A percentile compares a stretch with the other conserved stretches of the same genome.
Evolutionary conservation across 108 stramenopile species (phyloP).

Genomic region (Stephanodiscus minutulus): DNA sequence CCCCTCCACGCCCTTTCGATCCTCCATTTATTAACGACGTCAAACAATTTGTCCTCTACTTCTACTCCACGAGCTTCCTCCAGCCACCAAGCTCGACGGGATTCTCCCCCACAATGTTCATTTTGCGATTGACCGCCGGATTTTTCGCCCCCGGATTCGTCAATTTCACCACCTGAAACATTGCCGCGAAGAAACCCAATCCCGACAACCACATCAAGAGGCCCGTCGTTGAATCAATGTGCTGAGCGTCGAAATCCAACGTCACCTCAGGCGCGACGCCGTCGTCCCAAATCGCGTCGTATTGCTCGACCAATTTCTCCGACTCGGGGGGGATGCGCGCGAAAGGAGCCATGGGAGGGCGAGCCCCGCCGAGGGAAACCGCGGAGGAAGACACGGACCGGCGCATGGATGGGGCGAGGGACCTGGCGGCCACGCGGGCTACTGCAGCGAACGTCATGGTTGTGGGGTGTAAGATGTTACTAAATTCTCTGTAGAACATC

Average conservation of each 20-base stretch:
- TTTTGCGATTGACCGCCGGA: constrained; percentile 54
- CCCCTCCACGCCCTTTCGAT: background rate
- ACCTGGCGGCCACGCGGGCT: constrained; percentile 28
- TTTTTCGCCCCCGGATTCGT: constrained; percentile 66
- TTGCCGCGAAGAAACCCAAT: constrained; percentile 70
- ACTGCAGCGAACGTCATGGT: constrained; percentile 32
- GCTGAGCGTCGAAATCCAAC: constrained; percentile 95
- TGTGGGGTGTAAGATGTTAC: too few relatives aligned
- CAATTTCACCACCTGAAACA: constrained; percentile 69
- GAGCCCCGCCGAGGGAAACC: constrained; percentile 42
- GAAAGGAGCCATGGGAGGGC: constrained; percentile 82
- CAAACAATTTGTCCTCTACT: background rate
- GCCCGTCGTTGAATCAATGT: constrained; percentile 77
- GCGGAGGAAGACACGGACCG: constrained; percentile 62
- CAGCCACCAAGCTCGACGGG: constrained; percentile 35
- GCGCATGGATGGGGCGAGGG: constrained; percentile 62
- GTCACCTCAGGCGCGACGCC: constrained; percentile 95
- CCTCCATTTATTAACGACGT: background rate
- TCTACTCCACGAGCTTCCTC: constrained; percentile 27
- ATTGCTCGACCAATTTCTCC: constrained; percentile 89
- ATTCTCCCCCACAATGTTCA: constrained; percentile 43
- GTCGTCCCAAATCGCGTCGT: constrained; percentile 95
- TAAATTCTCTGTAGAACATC: background rate
- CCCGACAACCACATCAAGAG: constrained; percentile 81
- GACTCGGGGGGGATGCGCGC: constrained; percentile 76